A percentile compares a stretch with the other conserved stretches of the same genome.
phyloP scores from a whole-genome alignment of 371 early-diverging fungal genomes.

The Mortierella sp. region DNA sequence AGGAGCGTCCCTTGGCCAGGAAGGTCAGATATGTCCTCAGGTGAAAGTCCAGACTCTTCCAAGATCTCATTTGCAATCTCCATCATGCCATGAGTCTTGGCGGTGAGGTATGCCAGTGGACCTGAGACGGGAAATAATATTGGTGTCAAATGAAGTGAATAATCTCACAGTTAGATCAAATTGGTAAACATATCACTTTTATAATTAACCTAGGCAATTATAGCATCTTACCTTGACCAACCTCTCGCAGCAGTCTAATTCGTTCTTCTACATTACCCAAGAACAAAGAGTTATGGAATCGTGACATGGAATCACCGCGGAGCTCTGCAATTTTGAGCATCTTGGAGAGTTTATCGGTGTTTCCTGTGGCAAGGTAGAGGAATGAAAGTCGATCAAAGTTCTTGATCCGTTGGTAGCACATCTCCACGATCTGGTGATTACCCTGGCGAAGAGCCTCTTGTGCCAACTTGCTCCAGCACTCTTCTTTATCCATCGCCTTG shows the following conservation, averaged over 20 bases:
- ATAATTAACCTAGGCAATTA: too few species aligned
- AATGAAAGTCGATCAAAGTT: constrained; percentile 93
- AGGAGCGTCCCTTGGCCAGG: constrained; percentile 62
- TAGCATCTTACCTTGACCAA: constrained; percentile 77
- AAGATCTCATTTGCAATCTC: constrained; percentile 88
- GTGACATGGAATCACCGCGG: constrained; percentile 84
- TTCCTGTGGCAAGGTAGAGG: constrained; percentile 93
- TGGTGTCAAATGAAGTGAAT: neutral
- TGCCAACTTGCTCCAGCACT: constrained; percentile 91
- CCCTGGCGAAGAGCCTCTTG: constrained; percentile 92
- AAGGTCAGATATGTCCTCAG: constrained; percentile 72
- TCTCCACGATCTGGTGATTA: constrained; percentile 91
- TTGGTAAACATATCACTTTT: too few species aligned
- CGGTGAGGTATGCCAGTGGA: constrained; percentile 92
- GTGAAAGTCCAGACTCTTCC: constrained; percentile 73
- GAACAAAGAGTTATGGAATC: constrained; percentile 91
- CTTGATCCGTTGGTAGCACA: constrained; percentile 90
- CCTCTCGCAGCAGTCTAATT: constrained; percentile 81
- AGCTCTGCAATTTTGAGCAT: constrained; percentile 93
- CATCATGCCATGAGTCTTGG: constrained; percentile 87
- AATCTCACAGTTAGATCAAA: too few species aligned
- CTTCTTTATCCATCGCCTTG: constrained; percentile 86
- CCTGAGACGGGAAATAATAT: constrained; percentile 45
- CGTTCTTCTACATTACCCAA: constrained; percentile 92
- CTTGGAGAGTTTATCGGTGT: constrained; percentile 86